Conservation (phyloP, 352 stramenopile genomes). For the Aphanomyces euteiches region DNA sequence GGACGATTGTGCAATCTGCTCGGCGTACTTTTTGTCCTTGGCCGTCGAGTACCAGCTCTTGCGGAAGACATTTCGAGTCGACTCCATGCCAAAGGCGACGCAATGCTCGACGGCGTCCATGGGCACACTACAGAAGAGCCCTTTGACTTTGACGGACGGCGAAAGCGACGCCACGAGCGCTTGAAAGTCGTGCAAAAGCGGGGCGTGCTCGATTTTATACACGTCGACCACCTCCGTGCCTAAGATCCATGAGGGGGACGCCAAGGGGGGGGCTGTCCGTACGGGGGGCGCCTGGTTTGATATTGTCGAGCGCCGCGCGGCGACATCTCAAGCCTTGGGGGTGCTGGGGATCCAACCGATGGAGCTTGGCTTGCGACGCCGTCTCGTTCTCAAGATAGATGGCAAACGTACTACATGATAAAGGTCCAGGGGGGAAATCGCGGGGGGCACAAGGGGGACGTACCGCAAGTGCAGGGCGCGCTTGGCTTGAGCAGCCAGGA, state of each 20-base stretch:
- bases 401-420: conserved; percentile 18
- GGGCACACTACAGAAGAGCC: conserved; percentile 65
- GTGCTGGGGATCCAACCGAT: not conserved
- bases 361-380: not conserved
- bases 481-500: not conserved
- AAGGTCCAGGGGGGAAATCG: not conserved
- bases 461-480: conserved; percentile 17
- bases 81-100: conserved; percentile 59
- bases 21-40: conserved; percentile 29
- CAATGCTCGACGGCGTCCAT: conserved; percentile 50
- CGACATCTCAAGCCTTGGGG: conserved; percentile 22
- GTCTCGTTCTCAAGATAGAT: conserved; percentile 27
- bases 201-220: conserved; percentile 76
- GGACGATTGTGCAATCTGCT: not conserved
- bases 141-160: conserved; percentile 57
- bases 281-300: conserved; percentile 5
- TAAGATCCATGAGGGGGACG: not conserved
- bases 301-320: conserved; percentile 23
- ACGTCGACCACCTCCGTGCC: conserved; percentile 67
- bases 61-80: not conserved
- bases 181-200: conserved; percentile 58
- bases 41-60: conserved; percentile 13
- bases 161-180: conserved; percentile 36
- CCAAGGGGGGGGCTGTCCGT: not conserved
- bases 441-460: not conserved